Evolutionary conservation across 2,329 filamentous ascomycete genomes (phyloP).

Genomic region (Immersiporthe knoxdaviesiana): DNA sequence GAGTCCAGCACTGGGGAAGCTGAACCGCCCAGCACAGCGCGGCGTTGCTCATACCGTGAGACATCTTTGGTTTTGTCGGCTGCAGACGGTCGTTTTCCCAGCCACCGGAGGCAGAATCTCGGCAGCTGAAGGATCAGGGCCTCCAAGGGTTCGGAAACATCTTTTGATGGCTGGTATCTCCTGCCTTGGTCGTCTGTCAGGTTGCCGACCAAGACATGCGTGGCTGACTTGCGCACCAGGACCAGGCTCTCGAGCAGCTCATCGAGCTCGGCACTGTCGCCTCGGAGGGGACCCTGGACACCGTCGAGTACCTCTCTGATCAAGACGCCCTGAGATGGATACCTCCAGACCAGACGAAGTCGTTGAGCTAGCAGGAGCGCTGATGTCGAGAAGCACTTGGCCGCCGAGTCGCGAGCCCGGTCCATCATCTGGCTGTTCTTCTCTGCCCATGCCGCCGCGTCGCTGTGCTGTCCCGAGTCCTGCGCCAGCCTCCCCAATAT

Average conservation of each 20-base stretch:
- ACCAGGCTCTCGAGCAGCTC: conserved; percentile 63
- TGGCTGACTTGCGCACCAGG: conserved; percentile 56
- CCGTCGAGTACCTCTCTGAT: conserved; percentile 54
- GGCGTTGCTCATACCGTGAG: conserved; percentile 64
- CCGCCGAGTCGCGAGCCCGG: conserved; percentile 48
- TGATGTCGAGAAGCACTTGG: conserved; percentile 54
- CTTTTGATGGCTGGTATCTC: conserved; percentile 28
- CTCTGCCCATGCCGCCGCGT: conserved; percentile 60
- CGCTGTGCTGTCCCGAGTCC: conserved; percentile 52
- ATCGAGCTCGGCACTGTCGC: conserved; percentile 62
- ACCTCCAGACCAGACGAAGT: conserved; percentile 49
- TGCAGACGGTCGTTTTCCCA: conserved; percentile 59
- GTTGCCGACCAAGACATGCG: conserved; percentile 47
- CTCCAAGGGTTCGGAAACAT: conserved; percentile 49
- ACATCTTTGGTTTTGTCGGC: conserved; percentile 59
- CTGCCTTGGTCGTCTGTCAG: conserved; percentile 26
- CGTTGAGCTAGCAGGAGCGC: conserved; percentile 60
- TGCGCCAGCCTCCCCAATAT: conserved; percentile 49
- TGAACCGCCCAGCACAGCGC: conserved; percentile 54
- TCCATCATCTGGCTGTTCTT: conserved; percentile 47
- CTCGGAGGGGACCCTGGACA: conserved; percentile 62
- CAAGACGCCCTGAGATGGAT: conserved; percentile 45
- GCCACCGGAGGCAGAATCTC: conserved; percentile 63
- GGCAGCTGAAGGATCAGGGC: conserved; percentile 62
- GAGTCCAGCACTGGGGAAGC: conserved; percentile 64